A percentile compares a stretch with the other conserved stretches of the same genome.
Conservation (phyloP, 805 yeast genomes). For the Nakazawaea ernobii region DNA sequence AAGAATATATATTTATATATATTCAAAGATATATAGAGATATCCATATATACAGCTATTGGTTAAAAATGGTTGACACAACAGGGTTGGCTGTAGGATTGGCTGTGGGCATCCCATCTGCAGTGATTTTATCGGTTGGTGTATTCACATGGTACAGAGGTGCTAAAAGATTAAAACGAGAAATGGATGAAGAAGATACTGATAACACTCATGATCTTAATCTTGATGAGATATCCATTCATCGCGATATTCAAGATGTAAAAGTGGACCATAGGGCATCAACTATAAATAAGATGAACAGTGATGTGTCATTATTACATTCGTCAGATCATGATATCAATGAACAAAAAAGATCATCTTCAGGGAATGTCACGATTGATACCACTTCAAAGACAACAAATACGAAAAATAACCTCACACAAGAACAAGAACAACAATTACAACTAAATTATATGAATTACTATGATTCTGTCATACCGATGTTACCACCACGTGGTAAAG, state of each 20-base stretch:
- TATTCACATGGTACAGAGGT: constrained; percentile 31
- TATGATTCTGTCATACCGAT: constrained; percentile 28
- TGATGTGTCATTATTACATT: not conserved
- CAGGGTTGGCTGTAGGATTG: constrained; percentile 13
- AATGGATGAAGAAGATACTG: constrained; percentile 23
- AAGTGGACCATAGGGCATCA: not conserved
- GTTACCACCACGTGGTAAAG: constrained; percentile 15
- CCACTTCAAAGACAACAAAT: not conserved
- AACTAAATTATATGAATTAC: constrained; percentile 17
- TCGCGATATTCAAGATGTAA: not conserved
- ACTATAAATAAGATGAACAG: not conserved
- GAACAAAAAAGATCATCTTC: not conserved
- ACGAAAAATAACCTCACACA: not conserved
- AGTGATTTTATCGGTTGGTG: constrained; percentile 28
- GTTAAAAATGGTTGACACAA: not conserved
- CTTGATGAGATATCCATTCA: constrained; percentile 19
- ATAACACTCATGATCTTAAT: constrained; percentile 29
- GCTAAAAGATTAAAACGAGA: constrained; percentile 33
- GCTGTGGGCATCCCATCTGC: constrained; percentile 49
- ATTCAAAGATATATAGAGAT: no score
- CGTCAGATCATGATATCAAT: not conserved
- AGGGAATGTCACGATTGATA: not conserved
- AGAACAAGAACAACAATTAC: constrained; percentile 3
- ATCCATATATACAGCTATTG: no score
- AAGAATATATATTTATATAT: no score